Base-by-base conservation (phyloP, 2,329 filamentous ascomycete genomes). In the Aspergillus flavus region DNA sequence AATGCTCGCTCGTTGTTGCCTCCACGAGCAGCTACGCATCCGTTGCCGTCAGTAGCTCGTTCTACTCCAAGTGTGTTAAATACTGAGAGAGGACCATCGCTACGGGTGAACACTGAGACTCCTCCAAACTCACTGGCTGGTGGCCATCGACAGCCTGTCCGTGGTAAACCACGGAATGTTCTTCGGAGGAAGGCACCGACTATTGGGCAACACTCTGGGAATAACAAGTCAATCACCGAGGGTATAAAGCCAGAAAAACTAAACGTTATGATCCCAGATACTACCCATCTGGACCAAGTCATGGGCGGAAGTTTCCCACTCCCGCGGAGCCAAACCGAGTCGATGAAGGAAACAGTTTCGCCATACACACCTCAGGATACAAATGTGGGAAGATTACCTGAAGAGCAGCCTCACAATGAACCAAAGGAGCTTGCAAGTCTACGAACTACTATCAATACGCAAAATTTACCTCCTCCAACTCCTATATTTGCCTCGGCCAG, bases 111-210 rank as follows among this genome's bases (percentile, higher is more conserved):
- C 58, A 53, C 66, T 39, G 62, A 59, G 46, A 52, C 59, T 45
- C 53, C 57, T 39, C 59, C 64, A 30, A 65, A 58, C 11, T 58
- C 62, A 54, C 57, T 70, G 2, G 67, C 67, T 57, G 43, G 65
- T 28, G 69, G 64, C 19, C 66, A 67, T 41, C 66, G 66, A 58
- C 58, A 61, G 6, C 58, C 66, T 53, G 61, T 68, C 6, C 66
- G 67, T 30, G 72, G 72, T 64, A 72, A 71, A 52, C 68, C 71
- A 46, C 73, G 76, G 55, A 81, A 81, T 65, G 73, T 81, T 59
- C 69, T 81, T 56, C 76, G 80, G 60, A 73, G 80, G 60, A 81
- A 76, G 65, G 75, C 77, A 41, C 76, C 80, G 4, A 79, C 74
- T 61, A 79, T 79, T 69, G 76, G 76, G 45, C 76, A 75, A 57